phyloP scores from a whole-genome alignment of 108 stramenopile species.

The Schizochytrium sp. region DNA sequence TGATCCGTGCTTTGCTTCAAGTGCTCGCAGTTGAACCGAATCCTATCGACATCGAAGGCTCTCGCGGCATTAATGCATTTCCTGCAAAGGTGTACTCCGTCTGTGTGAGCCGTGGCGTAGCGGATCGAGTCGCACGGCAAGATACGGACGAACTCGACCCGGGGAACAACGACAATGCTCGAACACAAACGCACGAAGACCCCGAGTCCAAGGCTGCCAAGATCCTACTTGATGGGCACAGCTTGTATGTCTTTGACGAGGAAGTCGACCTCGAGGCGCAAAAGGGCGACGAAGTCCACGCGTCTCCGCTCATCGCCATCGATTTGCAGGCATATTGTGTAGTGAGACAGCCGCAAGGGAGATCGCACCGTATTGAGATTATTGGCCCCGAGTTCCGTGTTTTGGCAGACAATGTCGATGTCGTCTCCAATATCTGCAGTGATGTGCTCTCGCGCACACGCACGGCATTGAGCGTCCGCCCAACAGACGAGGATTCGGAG shows the following conservation, averaged over 20 bases:
- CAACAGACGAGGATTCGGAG: no score
- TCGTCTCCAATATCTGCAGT: no score
- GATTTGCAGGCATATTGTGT: neutral
- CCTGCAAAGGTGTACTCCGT: neutral
- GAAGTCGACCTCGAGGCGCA: neutral
- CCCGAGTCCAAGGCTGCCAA: neutral
- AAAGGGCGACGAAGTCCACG: neutral
- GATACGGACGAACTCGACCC: no score
- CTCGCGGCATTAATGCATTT: neutral
- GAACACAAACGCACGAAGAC: neutral
- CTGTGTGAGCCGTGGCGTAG: no score
- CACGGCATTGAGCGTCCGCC: no score
- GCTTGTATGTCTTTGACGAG: neutral
- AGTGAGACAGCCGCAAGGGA: neutral
- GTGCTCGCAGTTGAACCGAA: neutral
- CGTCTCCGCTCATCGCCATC: neutral
- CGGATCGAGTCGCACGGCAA: no score
- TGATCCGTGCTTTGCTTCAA: neutral
- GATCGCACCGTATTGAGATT: neutral
- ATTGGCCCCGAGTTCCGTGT: no score
- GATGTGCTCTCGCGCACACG: no score
- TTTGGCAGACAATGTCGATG: no score
- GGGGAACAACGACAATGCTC: no score
- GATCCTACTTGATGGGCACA: neutral
- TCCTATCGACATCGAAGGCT: neutral